These are phyloP conservation scores for Fusarium phyllophilum DNA, from an alignment of 2,329 filamentous ascomycete species.

Conservation along the genomic window DNA sequence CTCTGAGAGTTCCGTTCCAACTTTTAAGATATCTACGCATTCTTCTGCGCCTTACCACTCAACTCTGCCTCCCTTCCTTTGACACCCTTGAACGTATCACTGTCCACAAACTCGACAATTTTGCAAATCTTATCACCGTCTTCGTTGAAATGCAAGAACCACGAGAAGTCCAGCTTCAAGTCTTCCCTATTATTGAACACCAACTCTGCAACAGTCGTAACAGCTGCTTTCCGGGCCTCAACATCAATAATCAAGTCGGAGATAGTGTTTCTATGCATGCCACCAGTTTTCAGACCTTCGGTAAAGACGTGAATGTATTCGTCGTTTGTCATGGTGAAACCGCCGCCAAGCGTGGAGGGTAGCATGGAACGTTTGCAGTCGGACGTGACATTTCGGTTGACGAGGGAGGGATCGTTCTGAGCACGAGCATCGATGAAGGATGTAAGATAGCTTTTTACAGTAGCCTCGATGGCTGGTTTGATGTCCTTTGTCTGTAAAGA, in stretches of 20 bases:
- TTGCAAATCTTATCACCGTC: slow-evolving; percentile 17
- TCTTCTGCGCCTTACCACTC: background rate
- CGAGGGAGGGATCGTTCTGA: slow-evolving; percentile 1
- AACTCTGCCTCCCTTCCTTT: background rate
- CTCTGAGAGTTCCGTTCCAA: accelerated
- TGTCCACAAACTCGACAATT: slow-evolving; percentile 30
- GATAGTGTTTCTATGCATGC: background rate
- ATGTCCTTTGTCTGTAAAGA: background rate
- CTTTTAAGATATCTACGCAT: background rate
- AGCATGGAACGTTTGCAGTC: slow-evolving; percentile 19
- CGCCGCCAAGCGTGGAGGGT: background rate
- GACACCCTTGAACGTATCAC: background rate
- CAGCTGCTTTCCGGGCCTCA: slow-evolving; percentile 5
- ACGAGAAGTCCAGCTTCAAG: slow-evolving; percentile 8
- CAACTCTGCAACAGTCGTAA: slow-evolving; percentile 5
- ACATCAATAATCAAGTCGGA: slow-evolving; percentile 15
- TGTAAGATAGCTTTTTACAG: slow-evolving; percentile 1
- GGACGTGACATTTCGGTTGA: slow-evolving; percentile 3
- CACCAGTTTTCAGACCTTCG: slow-evolving; percentile 2
- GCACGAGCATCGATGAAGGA: slow-evolving; percentile 12
- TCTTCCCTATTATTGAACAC: background rate
- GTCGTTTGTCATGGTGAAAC: slow-evolving; percentile 8
- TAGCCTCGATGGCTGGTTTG: slow-evolving; percentile 11
- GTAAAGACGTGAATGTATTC: slow-evolving; percentile 11
- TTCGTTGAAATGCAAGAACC: slow-evolving; percentile 20